phyloP scores from a whole-genome alignment of 768 basidiomycete genomes.

The Pleurotus giganteus region DNA sequence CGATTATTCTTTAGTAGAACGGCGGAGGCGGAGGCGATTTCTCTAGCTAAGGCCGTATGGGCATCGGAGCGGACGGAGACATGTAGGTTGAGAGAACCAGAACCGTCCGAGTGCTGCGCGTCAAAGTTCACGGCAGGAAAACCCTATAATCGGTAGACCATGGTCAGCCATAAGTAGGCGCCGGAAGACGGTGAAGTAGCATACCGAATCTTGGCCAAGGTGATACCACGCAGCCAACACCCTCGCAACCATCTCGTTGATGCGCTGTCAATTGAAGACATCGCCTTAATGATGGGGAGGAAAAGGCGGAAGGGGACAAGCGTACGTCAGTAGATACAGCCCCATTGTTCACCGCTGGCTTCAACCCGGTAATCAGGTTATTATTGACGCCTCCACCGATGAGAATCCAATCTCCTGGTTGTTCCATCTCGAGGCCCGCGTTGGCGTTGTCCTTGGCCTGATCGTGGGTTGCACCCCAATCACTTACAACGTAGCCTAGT shows the following conservation, averaged over 20 bases:
- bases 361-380: conserved; percentile 20
- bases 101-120: conserved; percentile 42
- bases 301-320: not conserved
- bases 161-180: not conserved
- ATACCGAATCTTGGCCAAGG: conserved; percentile 47
- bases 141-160: conserved; percentile 24
- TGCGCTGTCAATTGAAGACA: conserved; percentile 21
- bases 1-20: conserved; percentile 68
- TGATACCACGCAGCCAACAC: conserved; percentile 46
- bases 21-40: conserved; percentile 65
- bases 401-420: conserved; percentile 47
- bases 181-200: conserved; percentile 2
- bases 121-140: conserved; percentile 48
- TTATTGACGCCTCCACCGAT: conserved; percentile 39
- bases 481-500: conserved; percentile 46
- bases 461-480: conserved; percentile 53
- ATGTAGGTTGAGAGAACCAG: conserved; percentile 39
- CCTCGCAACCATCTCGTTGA: conserved; percentile 45
- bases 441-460: conserved; percentile 44
- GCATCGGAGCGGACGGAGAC: conserved; percentile 40
- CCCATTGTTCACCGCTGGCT: conserved; percentile 33
- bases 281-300: not conserved
- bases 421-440: conserved; percentile 50
- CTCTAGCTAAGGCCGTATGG: conserved; percentile 51
- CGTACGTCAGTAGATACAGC: conserved; percentile 30